Conservation (phyloP, 768 basidiomycete species). For the Xerocomellus chrysenteron region DNA sequence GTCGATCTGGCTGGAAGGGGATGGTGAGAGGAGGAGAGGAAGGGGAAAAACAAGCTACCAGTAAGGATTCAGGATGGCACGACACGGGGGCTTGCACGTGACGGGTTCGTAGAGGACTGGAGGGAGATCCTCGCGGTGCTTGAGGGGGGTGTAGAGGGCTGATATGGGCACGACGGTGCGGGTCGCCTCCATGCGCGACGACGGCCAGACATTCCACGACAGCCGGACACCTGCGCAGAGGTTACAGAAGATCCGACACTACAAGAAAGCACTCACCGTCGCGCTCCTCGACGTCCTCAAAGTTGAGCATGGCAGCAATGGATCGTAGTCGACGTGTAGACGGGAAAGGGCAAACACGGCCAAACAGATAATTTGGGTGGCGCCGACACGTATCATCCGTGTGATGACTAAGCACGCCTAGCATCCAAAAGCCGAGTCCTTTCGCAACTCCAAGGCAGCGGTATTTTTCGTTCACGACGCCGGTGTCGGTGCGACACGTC, state of each 20-base stretch:
- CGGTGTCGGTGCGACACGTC: neutral
- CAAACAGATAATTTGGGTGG: conserved; percentile 14
- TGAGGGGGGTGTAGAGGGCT: conserved; percentile 95
- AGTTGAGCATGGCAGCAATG: conserved; percentile 62
- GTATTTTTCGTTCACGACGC: too few species aligned
- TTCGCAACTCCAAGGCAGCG: too few species aligned
- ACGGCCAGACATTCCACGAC: conserved; percentile 99
- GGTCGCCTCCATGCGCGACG: conserved; percentile 96
- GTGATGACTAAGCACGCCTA: conserved; percentile 21
- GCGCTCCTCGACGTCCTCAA: conserved; percentile 96
- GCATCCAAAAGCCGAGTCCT: neutral
- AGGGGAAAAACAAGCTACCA: conserved; percentile 55
- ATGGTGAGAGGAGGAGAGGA: neutral
- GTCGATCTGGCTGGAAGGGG: conserved; percentile 82
- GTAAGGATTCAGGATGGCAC: conserved; percentile 96
- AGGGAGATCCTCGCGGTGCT: conserved; percentile 89
- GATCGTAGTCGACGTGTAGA: conserved; percentile 30
- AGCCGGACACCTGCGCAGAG: conserved; percentile 75
- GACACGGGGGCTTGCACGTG: conserved; percentile 96
- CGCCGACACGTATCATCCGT: neutral
- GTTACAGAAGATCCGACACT: neutral
- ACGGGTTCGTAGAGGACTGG: conserved; percentile 98
- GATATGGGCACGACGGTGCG: conserved; percentile 97
- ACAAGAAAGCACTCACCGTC: conserved; percentile 60
- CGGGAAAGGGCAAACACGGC: conserved; percentile 14